Evolutionary conservation across 2,329 filamentous ascomycete species (phyloP), one percentile per base, ranked within the genome.

Genomic region (Hymenoscyphus occultus): DNA sequence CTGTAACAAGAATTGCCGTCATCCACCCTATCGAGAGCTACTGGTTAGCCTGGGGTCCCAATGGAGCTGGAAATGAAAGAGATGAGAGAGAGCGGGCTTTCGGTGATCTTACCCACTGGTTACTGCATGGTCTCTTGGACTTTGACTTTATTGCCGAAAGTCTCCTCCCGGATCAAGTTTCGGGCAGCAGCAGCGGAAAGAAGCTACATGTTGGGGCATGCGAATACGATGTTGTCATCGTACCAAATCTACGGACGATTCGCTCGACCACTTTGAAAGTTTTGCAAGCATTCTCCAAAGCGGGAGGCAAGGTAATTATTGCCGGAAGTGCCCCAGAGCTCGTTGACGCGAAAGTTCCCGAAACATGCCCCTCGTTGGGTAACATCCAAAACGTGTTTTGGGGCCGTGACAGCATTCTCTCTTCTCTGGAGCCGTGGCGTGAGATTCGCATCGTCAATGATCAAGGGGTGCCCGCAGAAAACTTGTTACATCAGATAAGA

Each of bases 1-100:
- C 75, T 5, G 59, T 76, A 2, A 74, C 73, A 2, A 67, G 71
- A 7, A 71, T 76, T 32, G 75, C 65, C 3, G 75, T 76, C 13
- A 64, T 76, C 9, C 74, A 76, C 65, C 75, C 75, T 1, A 75
- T 76, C 56, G 75, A 76, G 56, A 76, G 75, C 60, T 75, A 74
- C 59, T 76, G 75, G 75, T 61, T 76, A 1, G 69, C 69, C 7
- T 76, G 73, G 65, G 75, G 75, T 0, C 75, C 75, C 1, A 71
- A 72, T 45, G 68, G 67, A 48, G 69, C 64, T 32, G 68, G 68
- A 5, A 72, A 74, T 13, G 74, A 76, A 51, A 59, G 65, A 28
- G 68, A 59, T 1, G 65, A 59, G 16, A 69, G 74, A 14, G 73
- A 76, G 32, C 65, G 69, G 48, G 67, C 65, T 4, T 76, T 76